A percentile compares a stretch with the other conserved stretches of the same genome.
Conservation (phyloP, 352 stramenopile species). For the Thraustotheca clavata region DNA sequence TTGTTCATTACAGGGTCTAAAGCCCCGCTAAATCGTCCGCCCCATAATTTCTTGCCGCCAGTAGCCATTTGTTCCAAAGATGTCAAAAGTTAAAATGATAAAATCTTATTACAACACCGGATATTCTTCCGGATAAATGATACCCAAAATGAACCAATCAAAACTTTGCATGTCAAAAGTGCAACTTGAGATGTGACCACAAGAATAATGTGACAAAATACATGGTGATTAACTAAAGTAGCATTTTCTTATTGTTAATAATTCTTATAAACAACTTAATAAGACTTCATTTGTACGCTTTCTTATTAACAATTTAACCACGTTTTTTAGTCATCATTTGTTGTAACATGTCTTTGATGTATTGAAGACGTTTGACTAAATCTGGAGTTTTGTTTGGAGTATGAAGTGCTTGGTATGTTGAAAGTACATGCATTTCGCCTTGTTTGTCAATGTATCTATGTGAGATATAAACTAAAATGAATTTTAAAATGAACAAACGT, state of each 20-base stretch:
- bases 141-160: neutral
- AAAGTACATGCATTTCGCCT: constrained; percentile 42
- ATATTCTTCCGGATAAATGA: neutral
- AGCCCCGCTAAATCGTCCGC: constrained; percentile 91
- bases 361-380: constrained; percentile 58
- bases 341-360: constrained; percentile 91
- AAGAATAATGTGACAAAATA: too few species aligned
- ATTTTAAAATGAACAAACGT: constrained; percentile 73
- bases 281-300: neutral
- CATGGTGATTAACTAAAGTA: neutral
- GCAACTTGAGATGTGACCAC: constrained; percentile 1
- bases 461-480: too few species aligned
- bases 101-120: constrained; percentile 2
- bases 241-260: neutral
- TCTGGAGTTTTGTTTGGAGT: constrained; percentile 41
- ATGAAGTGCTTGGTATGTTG: constrained; percentile 44
- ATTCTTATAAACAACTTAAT: neutral
- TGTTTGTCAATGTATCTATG: constrained; percentile 64
- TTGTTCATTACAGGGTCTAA: constrained; percentile 97
- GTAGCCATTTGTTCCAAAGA: neutral
- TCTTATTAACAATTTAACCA: too few species aligned
- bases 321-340: too few species aligned
- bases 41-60: constrained; percentile 60
- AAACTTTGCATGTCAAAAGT: neutral
- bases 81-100: neutral